Percentiles rank a stretch among this genome's conserved stretches.
Evolutionary conservation across 2,329 filamentous ascomycete species (phyloP).

Genomic region (Penicillium concentricum): DNA sequence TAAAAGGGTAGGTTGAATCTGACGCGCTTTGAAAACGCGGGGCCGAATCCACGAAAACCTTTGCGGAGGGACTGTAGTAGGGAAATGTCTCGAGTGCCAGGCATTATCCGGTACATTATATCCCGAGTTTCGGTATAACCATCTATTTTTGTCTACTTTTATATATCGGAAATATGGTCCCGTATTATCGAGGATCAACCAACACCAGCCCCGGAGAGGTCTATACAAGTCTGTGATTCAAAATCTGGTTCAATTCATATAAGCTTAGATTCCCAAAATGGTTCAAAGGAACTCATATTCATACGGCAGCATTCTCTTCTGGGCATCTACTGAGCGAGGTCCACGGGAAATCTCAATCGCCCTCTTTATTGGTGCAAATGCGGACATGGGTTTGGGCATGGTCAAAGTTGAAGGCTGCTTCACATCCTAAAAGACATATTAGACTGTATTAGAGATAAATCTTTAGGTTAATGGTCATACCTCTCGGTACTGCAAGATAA

Average conservation of each 20-base stretch:
- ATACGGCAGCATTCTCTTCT: slow-evolving; percentile 13
- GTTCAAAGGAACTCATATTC: background rate
- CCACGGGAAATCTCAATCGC: background rate
- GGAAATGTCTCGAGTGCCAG: too few relatives aligned
- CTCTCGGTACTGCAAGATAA: background rate
- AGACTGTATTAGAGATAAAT: background rate
- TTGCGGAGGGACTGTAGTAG: too few relatives aligned
- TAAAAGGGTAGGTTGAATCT: too few relatives aligned
- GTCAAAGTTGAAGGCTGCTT: slow-evolving; percentile 4
- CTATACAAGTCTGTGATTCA: background rate
- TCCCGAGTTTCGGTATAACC: background rate
- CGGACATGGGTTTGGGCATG: slow-evolving; percentile 6
- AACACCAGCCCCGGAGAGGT: background rate
- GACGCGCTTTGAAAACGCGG: too few relatives aligned
- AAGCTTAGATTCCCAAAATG: background rate
- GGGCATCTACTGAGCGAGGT: slow-evolving; percentile 2
- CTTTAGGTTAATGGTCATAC: background rate
- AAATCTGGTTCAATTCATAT: background rate
- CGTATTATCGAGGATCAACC: background rate
- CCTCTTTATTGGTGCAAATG: slow-evolving; percentile 10
- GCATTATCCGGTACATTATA: too few relatives aligned
- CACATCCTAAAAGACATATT: background rate
- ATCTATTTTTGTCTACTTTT: background rate
- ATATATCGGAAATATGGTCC: background rate
- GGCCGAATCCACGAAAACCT: too few relatives aligned